phyloP scores from a whole-genome alignment of 441 rosid genomes.

The Erysimum cheiri region DNA sequence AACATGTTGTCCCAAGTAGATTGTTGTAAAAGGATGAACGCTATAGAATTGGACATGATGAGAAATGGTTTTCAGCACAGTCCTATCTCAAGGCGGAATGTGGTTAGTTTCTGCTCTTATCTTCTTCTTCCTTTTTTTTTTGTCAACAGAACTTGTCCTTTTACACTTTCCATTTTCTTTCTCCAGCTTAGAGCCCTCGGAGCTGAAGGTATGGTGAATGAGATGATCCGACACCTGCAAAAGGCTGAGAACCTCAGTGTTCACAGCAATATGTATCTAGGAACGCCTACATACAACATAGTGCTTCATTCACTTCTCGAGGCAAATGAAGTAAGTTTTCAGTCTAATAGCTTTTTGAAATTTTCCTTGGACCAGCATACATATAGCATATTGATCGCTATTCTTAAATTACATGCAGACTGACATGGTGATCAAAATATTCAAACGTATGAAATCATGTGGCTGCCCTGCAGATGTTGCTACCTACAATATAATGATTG shows the following conservation, averaged over 20 bases:
- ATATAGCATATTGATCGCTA: conserved; percentile 29
- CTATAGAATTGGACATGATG: conserved; percentile 81
- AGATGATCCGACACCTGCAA: conserved; percentile 61
- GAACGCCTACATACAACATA: conserved; percentile 58
- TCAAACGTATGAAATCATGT: conserved; percentile 61
- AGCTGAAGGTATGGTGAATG: conserved; percentile 74
- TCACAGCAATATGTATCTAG: conserved; percentile 47
- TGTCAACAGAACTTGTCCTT: too few relatives aligned
- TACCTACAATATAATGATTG: conserved; percentile 78
- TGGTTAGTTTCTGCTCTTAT: conserved; percentile 64
- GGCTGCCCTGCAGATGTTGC: conserved; percentile 56
- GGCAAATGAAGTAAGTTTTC: conserved; percentile 66
- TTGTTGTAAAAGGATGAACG: conserved; percentile 68
- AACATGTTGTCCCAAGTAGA: conserved; percentile 62
- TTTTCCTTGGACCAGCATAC: conserved; percentile 15
- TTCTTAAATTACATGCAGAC: conserved; percentile 54
- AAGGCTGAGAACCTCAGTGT: conserved; percentile 57
- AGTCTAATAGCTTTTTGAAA: conserved; percentile 27
- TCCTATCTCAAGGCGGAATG: conserved; percentile 59
- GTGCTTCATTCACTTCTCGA: conserved; percentile 74
- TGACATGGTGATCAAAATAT: conserved; percentile 57
- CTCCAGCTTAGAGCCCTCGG: conserved; percentile 82
- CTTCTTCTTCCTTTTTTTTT: too few relatives aligned
- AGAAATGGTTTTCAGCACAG: conserved; percentile 75
- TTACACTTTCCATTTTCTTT: conserved; percentile 22